Evolutionary conservation across 192 early-diverging fungal species (phyloP).

Genomic region (Ambispora gerdemannii): DNA sequence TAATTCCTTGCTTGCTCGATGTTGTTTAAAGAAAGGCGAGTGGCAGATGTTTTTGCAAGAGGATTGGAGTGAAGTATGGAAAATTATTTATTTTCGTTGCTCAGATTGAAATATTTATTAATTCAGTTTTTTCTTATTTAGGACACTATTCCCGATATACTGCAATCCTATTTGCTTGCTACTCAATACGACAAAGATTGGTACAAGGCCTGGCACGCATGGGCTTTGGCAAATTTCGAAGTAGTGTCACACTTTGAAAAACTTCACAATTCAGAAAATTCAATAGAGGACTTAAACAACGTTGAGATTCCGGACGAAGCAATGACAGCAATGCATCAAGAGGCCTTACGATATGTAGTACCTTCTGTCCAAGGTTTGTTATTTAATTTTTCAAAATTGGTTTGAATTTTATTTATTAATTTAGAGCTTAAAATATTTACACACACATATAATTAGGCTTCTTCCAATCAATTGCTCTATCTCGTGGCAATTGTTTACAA

Average conservation of each 20-base stretch:
- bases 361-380: slow-evolving; percentile 68
- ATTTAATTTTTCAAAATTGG: slow-evolving; percentile 17
- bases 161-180: slow-evolving; percentile 78
- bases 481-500: slow-evolving; percentile 81
- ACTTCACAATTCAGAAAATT: slow-evolving; percentile 39
- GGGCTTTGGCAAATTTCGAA: slow-evolving; percentile 93
- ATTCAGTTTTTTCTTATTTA: slow-evolving; percentile 9
- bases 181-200: slow-evolving; percentile 86
- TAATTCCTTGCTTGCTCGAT: slow-evolving; percentile 64
- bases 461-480: slow-evolving; percentile 89
- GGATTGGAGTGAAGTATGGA: slow-evolving; percentile 42
- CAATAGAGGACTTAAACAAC: slow-evolving; percentile 32
- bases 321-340: slow-evolving; percentile 24
- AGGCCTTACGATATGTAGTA: slow-evolving; percentile 70
- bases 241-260: slow-evolving; percentile 74
- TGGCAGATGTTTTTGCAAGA: slow-evolving; percentile 73
- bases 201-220: slow-evolving; percentile 98
- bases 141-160: slow-evolving; percentile 66
- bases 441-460: slow-evolving; percentile 56
- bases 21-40: slow-evolving; percentile 92
- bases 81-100: not conserved
- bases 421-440: not conserved
- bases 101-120: not conserved
- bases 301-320: not conserved
- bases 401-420: not conserved